These are phyloP conservation scores for Collybia sordida DNA, from an alignment of 768 basidiomycete species.

Conservation along the genomic window DNA sequence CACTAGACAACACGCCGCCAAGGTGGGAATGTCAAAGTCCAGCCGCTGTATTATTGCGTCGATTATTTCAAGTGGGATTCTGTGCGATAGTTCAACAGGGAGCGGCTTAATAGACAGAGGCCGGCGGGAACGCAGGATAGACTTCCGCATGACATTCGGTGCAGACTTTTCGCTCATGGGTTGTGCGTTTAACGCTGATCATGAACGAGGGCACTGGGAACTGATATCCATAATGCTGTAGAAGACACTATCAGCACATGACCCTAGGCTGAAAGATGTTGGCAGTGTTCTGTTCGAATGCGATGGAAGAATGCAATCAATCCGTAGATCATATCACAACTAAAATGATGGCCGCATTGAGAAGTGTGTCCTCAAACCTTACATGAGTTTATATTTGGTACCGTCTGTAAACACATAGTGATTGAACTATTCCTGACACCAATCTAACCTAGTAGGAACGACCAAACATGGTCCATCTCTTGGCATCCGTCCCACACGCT, in stretches of 20 bases:
- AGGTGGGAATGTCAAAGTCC: conserved; percentile 14
- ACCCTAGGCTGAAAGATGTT: too few species aligned
- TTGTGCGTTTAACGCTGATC: not conserved
- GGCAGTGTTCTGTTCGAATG: too few species aligned
- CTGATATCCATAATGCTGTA: too few species aligned
- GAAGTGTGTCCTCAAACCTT: too few species aligned
- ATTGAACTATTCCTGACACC: conserved; percentile 6
- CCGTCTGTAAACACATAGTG: conserved; percentile 9
- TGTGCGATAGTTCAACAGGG: conserved; percentile 9
- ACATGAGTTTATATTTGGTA: too few species aligned
- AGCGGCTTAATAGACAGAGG: conserved; percentile 16
- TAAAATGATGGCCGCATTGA: too few species aligned
- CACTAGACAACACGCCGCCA: conserved; percentile 15
- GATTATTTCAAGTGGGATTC: conserved; percentile 17
- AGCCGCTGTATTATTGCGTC: conserved; percentile 17
- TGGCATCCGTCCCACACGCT: conserved; percentile 84
- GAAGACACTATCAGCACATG: too few species aligned
- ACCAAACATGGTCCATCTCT: conserved; percentile 97
- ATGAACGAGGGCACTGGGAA: too few species aligned
- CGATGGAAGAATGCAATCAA: too few species aligned
- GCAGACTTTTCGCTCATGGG: conserved; percentile 4
- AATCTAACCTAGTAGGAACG: conserved; percentile 62
- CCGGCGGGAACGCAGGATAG: conserved; percentile 17
- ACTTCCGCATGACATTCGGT: conserved; percentile 1
- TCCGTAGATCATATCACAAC: too few species aligned